Evolutionary conservation across 352 stramenopile genomes (phyloP).

Genomic region (Globisporangium ultimum): DNA sequence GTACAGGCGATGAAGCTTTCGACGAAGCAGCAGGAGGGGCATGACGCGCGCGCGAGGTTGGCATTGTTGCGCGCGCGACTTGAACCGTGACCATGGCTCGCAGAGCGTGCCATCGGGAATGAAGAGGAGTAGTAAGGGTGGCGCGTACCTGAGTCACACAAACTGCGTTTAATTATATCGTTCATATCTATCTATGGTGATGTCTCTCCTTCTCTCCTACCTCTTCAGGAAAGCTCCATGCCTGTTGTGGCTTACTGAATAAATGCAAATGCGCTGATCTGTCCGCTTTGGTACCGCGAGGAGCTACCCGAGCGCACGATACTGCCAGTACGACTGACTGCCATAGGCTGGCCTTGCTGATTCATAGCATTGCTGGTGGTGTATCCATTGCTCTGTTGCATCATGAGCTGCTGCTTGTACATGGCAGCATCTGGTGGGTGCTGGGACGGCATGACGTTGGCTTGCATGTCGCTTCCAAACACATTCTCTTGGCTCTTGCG

Average conservation of each 20-base stretch:
- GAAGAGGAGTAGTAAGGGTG: too few species aligned
- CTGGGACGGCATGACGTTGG: slow-evolving; percentile 28
- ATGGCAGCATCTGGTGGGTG: slow-evolving; percentile 15
- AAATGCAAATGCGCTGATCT: slow-evolving; percentile 14
- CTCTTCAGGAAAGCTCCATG: too few species aligned
- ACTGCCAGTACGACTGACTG: neutral
- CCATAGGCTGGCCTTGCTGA: too few species aligned
- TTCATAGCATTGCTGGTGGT: neutral
- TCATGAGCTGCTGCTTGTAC: slow-evolving; percentile 3
- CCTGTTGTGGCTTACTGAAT: slow-evolving; percentile 2
- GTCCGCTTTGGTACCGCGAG: slow-evolving; percentile 12
- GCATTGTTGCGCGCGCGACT: too few species aligned
- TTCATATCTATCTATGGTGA: neutral
- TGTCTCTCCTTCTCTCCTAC: neutral
- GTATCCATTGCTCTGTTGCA: neutral
- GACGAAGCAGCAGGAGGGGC: too few species aligned
- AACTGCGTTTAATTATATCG: too few species aligned
- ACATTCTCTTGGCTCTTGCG: slow-evolving; percentile 20
- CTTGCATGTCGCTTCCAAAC: slow-evolving; percentile 16
- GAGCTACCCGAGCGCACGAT: slow-evolving; percentile 10
- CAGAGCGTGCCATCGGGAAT: too few species aligned
- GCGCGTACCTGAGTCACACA: too few species aligned
- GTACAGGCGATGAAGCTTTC: too few species aligned
- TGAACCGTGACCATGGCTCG: too few species aligned
- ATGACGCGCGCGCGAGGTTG: too few species aligned